Base-by-base conservation (phyloP, 2,329 filamentous ascomycete genomes). In the Paradendryphiella salina region DNA sequence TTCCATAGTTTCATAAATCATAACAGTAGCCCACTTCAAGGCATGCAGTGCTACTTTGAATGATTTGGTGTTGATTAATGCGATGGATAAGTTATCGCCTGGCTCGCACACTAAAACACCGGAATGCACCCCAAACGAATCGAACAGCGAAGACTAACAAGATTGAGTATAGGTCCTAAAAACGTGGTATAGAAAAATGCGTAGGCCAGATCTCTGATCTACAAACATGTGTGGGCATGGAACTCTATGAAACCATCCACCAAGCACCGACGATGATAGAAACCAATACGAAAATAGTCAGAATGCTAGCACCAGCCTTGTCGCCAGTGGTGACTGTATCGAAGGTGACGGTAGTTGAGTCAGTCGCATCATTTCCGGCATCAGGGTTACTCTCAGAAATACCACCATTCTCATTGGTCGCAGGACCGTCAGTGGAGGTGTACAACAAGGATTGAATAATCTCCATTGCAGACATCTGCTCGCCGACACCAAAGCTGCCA, bases 291-390 rank as follows among this genome's bases (percentile, higher is more conserved):
- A 85, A 40, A 2, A 82, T 70, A 1, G 88, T 92, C 42, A 84
- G 56, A 52, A 90, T 81, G 9, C 82, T 82, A 31, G 88, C 88
- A 9, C 87, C 89, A 5, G 82, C 86, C 55, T 77, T 82, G 64
- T 92, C 88, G 6, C 79, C 84, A 1, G 77, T 78, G 2, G 82
- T 83, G 28, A 85, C 78, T 1, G 46, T 45, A 26, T 69, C 56
- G 49, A 66, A 67, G 1, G 48, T 57, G 17, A 69, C 51, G 6
- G 73, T 67, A 1, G 64, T 61, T 9, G 23, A 9, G 29, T 61
- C 60, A 36, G 70, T 65, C 13, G 58, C 57, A 42, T 71, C 60
- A 49, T 54, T 39, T 37, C 76, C 75, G 7, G 75, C 75, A 28
- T 56, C 67, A 3, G 75, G 73, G 48, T 84, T 70, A 17, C 80